Evolutionary conservation across 1,284 basidiomycete genomes (phyloP).

Genomic region (Stereum hirsutum): DNA sequence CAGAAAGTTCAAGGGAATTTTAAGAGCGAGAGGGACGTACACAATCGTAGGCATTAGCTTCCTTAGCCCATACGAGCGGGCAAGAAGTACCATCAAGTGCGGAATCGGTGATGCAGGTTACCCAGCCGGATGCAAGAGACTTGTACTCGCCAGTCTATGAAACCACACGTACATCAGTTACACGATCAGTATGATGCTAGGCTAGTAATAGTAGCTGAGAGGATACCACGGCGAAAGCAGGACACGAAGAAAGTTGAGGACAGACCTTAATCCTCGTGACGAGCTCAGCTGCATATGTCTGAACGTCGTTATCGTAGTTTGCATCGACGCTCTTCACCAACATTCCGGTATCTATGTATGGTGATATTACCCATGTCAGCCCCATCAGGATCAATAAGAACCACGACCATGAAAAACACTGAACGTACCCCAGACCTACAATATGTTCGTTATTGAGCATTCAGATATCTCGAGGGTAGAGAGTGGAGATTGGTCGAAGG

Average conservation of each 20-base stretch:
- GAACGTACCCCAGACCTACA: conserved; percentile 20
- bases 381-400: not conserved
- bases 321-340: conserved; percentile 32
- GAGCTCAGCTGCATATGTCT: conserved; percentile 34
- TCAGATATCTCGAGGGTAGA: too few species aligned
- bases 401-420: not conserved
- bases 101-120: conserved; percentile 35
- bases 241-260: not conserved
- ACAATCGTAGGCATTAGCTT: conserved; percentile 42
- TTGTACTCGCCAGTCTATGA: conserved; percentile 29
- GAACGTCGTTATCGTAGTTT: conserved; percentile 28
- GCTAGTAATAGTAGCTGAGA: too few species aligned
- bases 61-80: conserved; percentile 41
- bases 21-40: conserved; percentile 22
- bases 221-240: not conserved
- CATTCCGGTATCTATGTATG: conserved; percentile 32
- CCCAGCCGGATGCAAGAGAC: conserved; percentile 30
- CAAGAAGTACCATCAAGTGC: conserved; percentile 24
- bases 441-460: not conserved
- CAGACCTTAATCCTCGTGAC: conserved; percentile 32
- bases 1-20: not conserved
- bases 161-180: too few species aligned
- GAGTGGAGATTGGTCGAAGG: too few species aligned
- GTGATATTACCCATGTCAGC: not conserved
- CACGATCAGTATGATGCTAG: too few species aligned